phyloP scores from a whole-genome alignment of 140 eudicot genomes.

The Flaveria floridana region DNA sequence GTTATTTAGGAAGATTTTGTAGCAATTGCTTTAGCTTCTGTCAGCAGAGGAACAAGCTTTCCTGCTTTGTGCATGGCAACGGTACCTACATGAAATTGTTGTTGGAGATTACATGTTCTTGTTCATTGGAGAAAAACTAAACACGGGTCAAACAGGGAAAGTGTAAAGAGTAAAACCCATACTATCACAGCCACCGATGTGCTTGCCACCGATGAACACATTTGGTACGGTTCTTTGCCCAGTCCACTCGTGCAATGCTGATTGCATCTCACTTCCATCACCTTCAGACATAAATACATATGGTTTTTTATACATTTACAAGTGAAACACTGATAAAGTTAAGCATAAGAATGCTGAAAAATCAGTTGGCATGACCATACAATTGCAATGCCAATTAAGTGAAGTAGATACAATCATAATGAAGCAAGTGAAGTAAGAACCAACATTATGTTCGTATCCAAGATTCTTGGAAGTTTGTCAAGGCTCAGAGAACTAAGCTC shows the following conservation, averaged over 20 bases:
- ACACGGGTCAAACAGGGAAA: slow-evolving; percentile 2
- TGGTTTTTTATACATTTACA: background rate
- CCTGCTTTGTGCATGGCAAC: slow-evolving; percentile 58
- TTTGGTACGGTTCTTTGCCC: slow-evolving; percentile 82
- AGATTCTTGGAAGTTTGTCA: slow-evolving; percentile 1
- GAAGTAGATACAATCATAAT: background rate
- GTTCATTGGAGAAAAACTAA: background rate
- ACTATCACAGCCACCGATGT: slow-evolving; percentile 97
- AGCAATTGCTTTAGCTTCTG: slow-evolving; percentile 79
- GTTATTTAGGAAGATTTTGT: slow-evolving; percentile 42
- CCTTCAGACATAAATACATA: slow-evolving; percentile 35
- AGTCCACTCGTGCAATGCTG: slow-evolving; percentile 73
- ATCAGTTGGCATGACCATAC: slow-evolving; percentile 3
- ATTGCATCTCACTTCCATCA: slow-evolving; percentile 78
- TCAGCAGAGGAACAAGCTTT: slow-evolving; percentile 72
- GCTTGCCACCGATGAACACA: slow-evolving; percentile 87
- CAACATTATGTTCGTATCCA: background rate
- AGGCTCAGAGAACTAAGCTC: slow-evolving; percentile 12
- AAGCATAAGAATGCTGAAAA: background rate
- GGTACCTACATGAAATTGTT: slow-evolving; percentile 47
- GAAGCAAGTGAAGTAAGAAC: slow-evolving; percentile 6
- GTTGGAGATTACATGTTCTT: background rate
- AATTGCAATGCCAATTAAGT: background rate
- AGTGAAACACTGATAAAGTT: background rate
- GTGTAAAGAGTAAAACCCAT: slow-evolving; percentile 19